Conservation (phyloP, 106 monocot species). For the Allium cepa region DNA sequence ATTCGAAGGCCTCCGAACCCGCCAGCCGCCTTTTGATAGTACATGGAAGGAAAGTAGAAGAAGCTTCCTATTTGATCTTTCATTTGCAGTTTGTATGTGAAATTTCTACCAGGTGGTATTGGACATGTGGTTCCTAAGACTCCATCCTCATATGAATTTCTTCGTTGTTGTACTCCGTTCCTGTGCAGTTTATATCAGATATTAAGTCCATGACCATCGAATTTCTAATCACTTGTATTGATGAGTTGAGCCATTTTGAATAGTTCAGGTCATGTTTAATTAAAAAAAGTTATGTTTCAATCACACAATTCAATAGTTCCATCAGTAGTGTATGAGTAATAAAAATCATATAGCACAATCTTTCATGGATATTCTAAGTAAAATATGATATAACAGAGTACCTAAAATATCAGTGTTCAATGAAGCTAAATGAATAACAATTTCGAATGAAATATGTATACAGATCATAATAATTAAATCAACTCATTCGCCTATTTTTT, state of each 20-base stretch:
- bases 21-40: constrained; percentile 12
- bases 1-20: constrained; percentile 7
- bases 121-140: constrained; percentile 3
- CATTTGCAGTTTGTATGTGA: constrained; percentile 11
- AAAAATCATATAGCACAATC: too few species aligned
- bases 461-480: not conserved
- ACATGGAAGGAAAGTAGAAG: constrained; percentile 10
- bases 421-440: not conserved
- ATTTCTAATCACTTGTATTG: not conserved
- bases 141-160: constrained; percentile 11
- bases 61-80: constrained; percentile 17
- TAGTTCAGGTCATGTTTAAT: not conserved
- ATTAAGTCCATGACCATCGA: not conserved
- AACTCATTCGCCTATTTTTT: not conserved
- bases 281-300: not conserved
- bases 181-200: not conserved
- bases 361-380: too few species aligned
- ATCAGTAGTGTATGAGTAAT: not conserved
- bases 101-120: constrained; percentile 7
- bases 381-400: too few species aligned
- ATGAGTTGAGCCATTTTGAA: not conserved
- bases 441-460: not conserved
- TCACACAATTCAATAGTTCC: not conserved
- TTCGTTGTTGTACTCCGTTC: constrained; percentile 8
- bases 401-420: too few species aligned